phyloP scores from a whole-genome alignment of 139 green algal genomes.

The Micractinium conductrix region DNA sequence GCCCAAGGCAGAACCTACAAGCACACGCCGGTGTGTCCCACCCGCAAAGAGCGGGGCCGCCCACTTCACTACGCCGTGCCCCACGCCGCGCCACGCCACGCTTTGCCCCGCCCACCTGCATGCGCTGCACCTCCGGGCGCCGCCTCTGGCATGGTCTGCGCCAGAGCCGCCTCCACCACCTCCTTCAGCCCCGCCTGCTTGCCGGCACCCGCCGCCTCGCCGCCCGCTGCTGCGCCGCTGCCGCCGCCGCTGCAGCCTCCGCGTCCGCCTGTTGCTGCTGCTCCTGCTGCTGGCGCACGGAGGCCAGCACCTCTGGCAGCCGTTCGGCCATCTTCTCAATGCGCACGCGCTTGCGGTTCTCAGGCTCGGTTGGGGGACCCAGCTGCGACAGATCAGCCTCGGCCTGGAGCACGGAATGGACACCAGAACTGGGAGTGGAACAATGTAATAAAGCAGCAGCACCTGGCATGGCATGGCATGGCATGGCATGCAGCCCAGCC shows the following conservation, averaged over 20 bases:
- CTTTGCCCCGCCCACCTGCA: not conserved
- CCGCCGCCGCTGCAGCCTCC: not conserved
- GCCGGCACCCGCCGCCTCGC: not conserved
- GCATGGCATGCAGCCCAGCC: too few species aligned
- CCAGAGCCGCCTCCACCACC: constrained; percentile 7
- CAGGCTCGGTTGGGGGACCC: not conserved
- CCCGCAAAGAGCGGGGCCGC: too few species aligned
- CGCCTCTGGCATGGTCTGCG: not conserved
- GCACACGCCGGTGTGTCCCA: not conserved
- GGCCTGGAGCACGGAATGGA: too few species aligned
- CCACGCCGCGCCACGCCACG: not conserved
- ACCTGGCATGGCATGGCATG: too few species aligned
- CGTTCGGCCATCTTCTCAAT: constrained; percentile 7
- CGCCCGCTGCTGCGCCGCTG: not conserved
- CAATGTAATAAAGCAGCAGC: too few species aligned
- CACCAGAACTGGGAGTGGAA: too few species aligned
- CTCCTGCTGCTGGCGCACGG: not conserved
- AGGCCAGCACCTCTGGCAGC: not conserved
- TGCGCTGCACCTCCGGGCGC: not conserved
- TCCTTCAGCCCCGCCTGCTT: not conserved
- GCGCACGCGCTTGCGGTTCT: constrained; percentile 25
- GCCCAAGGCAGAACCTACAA: too few species aligned
- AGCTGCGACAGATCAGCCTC: not conserved
- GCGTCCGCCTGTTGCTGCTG: not conserved
- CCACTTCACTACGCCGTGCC: too few species aligned